Base-by-base conservation (phyloP, 1,139 yeast species). In the Candida gigantensis region DNA sequence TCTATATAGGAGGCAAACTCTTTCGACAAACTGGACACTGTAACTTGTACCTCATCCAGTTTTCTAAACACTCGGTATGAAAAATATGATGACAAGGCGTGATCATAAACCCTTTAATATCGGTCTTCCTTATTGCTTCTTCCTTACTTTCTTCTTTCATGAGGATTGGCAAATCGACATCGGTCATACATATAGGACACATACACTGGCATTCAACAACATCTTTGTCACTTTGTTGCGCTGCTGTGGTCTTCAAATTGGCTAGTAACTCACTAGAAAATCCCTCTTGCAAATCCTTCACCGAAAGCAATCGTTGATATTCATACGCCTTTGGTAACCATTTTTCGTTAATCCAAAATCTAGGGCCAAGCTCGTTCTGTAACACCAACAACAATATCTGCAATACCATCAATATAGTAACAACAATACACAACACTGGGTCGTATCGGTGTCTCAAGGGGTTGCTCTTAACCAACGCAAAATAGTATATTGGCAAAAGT, bases 11-110 rank as follows among this genome's bases (percentile, higher is more conserved):
- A 1, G 97, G 97, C 32, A 90, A 65, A 17, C 88, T 79, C 43
- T 80, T 80, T 51, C 97, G 74, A 60, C 97, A 90, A 3, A 89
- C 94, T 0, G 97, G 97, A 61, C 97, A 90, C 53, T 89, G 96
- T 35, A 90, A 62, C 51, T 90, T 85, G 52, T 88, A 84, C 58
- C 84, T 78, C 96, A 90, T 88, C 97, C 97, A 90, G 47, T 77
- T 80, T 53, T 87, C 95, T 49, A 90, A 66, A 62, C 97, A 90
- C 24, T 77, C 82, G 1, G 87, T 74, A 53, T 90, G 97, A 72
- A 89, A 90, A 7, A 88, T 80, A 58, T 90, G 97, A 36, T 80
- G 74, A 57, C 97, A 90, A 1, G 97, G 97, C 0, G 97, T 88
- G 2, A 89, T 80, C 97, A 90, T 88, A 52, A 85, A 88, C 24